phyloP scores from a whole-genome alignment of 345 rosid species.

The sweet orange (Citrus sinensis) region DVS_A1.0 CM039169.1:28101501-28102000 shows the following conservation, averaged over 20 bases:
- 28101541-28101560: slow-evolving; percentile 71
- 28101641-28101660: slow-evolving; percentile 72
- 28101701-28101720: slow-evolving; percentile 65
- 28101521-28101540: slow-evolving; percentile 65
- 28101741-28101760: slow-evolving; percentile 93
- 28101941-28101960: slow-evolving; percentile 90
- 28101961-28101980: slow-evolving; percentile 75
- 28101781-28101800: slow-evolving; percentile 78
- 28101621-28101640: slow-evolving; percentile 85
- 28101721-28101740: slow-evolving; percentile 70
- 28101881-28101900: slow-evolving; percentile 73
- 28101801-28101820: slow-evolving; percentile 60
- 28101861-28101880: slow-evolving; percentile 81
- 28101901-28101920: slow-evolving; percentile 72
- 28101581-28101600: slow-evolving; percentile 91
- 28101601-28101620: slow-evolving; percentile 68
- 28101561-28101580: slow-evolving; percentile 77
- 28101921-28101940: slow-evolving; percentile 79
- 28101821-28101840: slow-evolving; percentile 51
- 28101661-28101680: slow-evolving; percentile 90
- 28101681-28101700: slow-evolving; percentile 74
- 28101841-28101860: slow-evolving; percentile 55
- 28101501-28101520: slow-evolving; percentile 70
- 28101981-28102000: slow-evolving; percentile 77
- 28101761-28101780: slow-evolving; percentile 76